These are phyloP conservation scores for Leccinellum luteum DNA, from an alignment of 768 basidiomycete species.

Conservation along the genomic window DNA sequence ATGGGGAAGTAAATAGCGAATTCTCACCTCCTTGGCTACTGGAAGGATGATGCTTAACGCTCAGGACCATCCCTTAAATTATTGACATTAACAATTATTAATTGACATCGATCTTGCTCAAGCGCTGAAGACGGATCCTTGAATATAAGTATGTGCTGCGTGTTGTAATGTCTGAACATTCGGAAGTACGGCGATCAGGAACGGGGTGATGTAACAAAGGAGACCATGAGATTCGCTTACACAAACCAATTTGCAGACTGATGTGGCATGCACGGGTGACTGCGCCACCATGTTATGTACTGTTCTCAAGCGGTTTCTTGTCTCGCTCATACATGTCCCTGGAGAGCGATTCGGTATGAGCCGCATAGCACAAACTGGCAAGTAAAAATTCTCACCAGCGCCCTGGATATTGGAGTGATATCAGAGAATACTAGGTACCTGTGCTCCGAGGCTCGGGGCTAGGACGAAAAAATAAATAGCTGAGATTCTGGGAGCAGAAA, in stretches of 20 bases:
- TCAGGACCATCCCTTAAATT: not conserved
- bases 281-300: not conserved
- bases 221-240: not conserved
- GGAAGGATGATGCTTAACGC: not conserved
- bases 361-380: not conserved
- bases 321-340: not conserved
- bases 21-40: not conserved
- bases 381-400: not conserved
- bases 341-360: not conserved
- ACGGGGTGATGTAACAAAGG: not conserved
- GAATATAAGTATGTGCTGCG: not conserved
- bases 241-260: not conserved
- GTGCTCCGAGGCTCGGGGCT: not conserved
- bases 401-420: not conserved
- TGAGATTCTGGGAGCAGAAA: not conserved
- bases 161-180: not conserved
- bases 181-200: not conserved
- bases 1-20: not conserved
- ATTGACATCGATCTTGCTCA: not conserved
- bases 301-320: not conserved
- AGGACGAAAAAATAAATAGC: not conserved
- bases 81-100: not conserved
- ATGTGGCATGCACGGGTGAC: not conserved
- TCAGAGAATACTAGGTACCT: not conserved
- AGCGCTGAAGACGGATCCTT: not conserved